A percentile compares a stretch with the other conserved stretches of the same genome.
Evolutionary conservation across 306 rosid genomes (phyloP).

Genomic region (Cucumis hystrix): DNA sequence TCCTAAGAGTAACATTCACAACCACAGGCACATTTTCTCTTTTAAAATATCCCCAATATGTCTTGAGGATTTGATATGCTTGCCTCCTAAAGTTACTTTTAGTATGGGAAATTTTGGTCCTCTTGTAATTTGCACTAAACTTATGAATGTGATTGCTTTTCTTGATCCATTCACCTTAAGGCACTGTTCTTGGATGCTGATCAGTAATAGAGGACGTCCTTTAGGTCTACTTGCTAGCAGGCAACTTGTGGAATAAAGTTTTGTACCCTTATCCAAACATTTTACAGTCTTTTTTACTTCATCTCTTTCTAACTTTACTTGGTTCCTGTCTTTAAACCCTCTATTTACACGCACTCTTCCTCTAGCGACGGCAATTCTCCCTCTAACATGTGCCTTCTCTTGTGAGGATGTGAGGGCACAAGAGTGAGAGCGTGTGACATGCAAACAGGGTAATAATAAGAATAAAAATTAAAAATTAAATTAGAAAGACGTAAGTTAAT

Average conservation of each 20-base stretch:
- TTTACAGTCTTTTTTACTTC: too few relatives aligned
- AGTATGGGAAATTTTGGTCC: conserved; percentile 66
- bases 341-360: too few relatives aligned
- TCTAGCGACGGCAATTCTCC: too few relatives aligned
- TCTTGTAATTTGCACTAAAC: conserved; percentile 59
- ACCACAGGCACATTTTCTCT: conserved; percentile 51
- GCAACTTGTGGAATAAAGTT: conserved; percentile 43
- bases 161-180: conserved; percentile 58
- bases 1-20: conserved; percentile 43
- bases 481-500: too few relatives aligned
- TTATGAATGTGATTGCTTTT: conserved; percentile 48
- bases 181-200: conserved; percentile 56
- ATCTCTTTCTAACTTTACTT: too few relatives aligned
- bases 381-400: too few relatives aligned
- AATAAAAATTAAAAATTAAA: too few relatives aligned
- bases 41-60: conserved; percentile 56
- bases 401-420: too few relatives aligned
- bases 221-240: conserved; percentile 48
- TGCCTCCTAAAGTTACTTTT: conserved; percentile 44
- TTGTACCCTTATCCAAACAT: too few relatives aligned
- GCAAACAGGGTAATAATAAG: too few relatives aligned
- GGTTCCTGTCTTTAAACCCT: too few relatives aligned
- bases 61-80: conserved; percentile 60
- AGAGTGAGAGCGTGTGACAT: too few relatives aligned
- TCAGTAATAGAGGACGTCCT: conserved; percentile 54